Conservation (phyloP, 768 basidiomycete species). For the Kwoniella mangroviensis region DNA sequence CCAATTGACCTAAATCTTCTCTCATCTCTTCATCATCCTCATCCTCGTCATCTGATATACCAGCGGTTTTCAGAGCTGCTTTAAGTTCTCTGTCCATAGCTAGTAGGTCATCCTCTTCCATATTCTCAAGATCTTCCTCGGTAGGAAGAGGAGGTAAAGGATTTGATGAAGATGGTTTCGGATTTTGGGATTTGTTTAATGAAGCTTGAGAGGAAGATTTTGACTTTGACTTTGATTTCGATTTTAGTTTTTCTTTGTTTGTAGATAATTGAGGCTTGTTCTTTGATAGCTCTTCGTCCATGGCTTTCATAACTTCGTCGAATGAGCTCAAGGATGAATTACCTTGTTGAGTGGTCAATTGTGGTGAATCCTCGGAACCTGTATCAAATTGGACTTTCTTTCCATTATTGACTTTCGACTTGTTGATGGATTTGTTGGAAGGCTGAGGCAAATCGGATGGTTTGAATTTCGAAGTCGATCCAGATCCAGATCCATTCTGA, state of each 20-base stretch:
- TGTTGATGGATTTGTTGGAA: neutral
- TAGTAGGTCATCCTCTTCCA: slow-evolving; percentile 70
- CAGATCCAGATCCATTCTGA: neutral
- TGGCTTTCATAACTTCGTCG: slow-evolving; percentile 92
- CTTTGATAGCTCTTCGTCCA: slow-evolving; percentile 77
- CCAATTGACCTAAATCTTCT: slow-evolving; percentile 34
- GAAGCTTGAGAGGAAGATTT: slow-evolving; percentile 59
- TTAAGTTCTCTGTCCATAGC: slow-evolving; percentile 89
- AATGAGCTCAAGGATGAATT: slow-evolving; percentile 83
- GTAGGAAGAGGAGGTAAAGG: slow-evolving; percentile 51
- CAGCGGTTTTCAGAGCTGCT: slow-evolving; percentile 60
- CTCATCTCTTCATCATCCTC: slow-evolving; percentile 59
- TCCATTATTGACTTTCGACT: neutral
- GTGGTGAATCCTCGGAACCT: too few relatives aligned
- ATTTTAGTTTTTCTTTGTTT: slow-evolving; percentile 33
- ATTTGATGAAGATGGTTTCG: slow-evolving; percentile 17
- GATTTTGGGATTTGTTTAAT: slow-evolving; percentile 55
- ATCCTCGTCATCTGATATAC: slow-evolving; percentile 65
- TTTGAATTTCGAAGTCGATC: neutral
- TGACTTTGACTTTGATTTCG: slow-evolving; percentile 9
- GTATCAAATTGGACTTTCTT: slow-evolving; percentile 12
- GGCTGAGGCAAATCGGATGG: slow-evolving; percentile 1
- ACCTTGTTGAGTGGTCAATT: neutral
- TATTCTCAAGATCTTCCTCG: slow-evolving; percentile 62
- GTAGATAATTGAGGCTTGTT: slow-evolving; percentile 14